Base-by-base conservation (phyloP, 1,284 basidiomycete genomes). In the Cutaneotrichosporon sp. region DNA sequence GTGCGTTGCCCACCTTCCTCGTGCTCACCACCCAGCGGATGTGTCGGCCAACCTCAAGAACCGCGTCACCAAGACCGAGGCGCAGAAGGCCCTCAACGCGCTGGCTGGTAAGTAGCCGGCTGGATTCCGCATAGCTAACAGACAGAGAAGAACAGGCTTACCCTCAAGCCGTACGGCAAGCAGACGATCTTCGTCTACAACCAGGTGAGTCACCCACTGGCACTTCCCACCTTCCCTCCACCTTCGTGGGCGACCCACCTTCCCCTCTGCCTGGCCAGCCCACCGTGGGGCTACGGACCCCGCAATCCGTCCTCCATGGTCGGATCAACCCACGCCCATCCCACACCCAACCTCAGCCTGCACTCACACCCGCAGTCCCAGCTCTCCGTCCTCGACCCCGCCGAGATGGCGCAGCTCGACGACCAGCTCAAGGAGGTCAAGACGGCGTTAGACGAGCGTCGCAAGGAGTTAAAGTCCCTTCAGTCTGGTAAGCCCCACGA, bases 11-110 rank as follows among this genome's bases (percentile, higher is more conserved):
- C 38, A 42, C 45, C 56, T 54, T 50, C 58, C 43, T 46, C 34
- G 4, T 16, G 18, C 56, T 50, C 22, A 49, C 46, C 27, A 38
- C 55, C 6, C 86, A 67, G 92, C 91, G 38, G 91, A 94, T 73
- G 87, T 95, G 2, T 84, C 89, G 16, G 89, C 90, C 18, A 95
- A 95, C 76, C 81, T 95, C 45, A 93, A 92, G 76, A 89, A 89
- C 57, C 86, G 87, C 11, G 87, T 95, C 1, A 86, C 90, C 9
- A 94, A 93, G 76, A 80, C 90, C 0, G 83, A 87, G 9, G 87
- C 87, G 0, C 90, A 92, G 74, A 93, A 93, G 80, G 89, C 93
- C 52, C 83, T 94, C 14, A 81, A 67, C 1, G 79, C 85, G 0
- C 84, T 94, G 14, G 87, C 92, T 58, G 91, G 92, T 89, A 71